These are phyloP conservation scores for Aspergillus sp. DNA, from an alignment of 2,329 filamentous ascomycete genomes.

Conservation along the genomic window DNA sequence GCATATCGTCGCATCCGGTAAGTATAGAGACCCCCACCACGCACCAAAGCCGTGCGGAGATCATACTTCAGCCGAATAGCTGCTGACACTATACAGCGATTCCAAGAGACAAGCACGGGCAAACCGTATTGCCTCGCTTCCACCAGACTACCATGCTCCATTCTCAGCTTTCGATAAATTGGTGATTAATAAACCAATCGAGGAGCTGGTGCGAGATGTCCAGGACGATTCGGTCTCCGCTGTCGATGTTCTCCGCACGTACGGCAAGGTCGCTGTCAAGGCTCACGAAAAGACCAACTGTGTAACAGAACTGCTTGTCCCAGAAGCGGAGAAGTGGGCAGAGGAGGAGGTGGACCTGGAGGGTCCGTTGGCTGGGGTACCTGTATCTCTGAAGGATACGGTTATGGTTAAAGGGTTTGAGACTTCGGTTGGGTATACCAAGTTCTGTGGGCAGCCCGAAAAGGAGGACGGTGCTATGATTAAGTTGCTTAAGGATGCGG, in stretches of 20 bases:
- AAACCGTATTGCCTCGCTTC: constrained; percentile 61
- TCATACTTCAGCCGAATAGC: not conserved
- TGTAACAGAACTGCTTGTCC: constrained; percentile 77
- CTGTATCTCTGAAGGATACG: constrained; percentile 72
- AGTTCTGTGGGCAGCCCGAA: constrained; percentile 61
- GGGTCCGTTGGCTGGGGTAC: constrained; percentile 79
- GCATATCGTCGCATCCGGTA: constrained; percentile 67
- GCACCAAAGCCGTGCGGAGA: not conserved
- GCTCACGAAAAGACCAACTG: constrained; percentile 86
- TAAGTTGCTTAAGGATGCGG: constrained; percentile 73
- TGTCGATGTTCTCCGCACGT: constrained; percentile 70
- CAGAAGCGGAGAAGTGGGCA: constrained; percentile 68
- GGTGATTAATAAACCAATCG: constrained; percentile 67
- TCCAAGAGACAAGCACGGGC: constrained; percentile 73
- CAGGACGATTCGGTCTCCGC: constrained; percentile 62
- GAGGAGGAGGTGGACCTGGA: constrained; percentile 60
- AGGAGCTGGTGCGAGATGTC: constrained; percentile 69
- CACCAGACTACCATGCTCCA: constrained; percentile 57
- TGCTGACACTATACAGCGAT: constrained; percentile 46
- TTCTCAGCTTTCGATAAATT: constrained; percentile 59
- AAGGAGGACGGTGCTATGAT: constrained; percentile 65
- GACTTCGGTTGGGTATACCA: constrained; percentile 71
- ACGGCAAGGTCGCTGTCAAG: constrained; percentile 76
- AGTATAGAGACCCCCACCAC: constrained; percentile 16
- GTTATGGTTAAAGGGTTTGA: constrained; percentile 79